Conservation (phyloP, 73 alveolate genomes). For the Loxodes magnus region DNA sequence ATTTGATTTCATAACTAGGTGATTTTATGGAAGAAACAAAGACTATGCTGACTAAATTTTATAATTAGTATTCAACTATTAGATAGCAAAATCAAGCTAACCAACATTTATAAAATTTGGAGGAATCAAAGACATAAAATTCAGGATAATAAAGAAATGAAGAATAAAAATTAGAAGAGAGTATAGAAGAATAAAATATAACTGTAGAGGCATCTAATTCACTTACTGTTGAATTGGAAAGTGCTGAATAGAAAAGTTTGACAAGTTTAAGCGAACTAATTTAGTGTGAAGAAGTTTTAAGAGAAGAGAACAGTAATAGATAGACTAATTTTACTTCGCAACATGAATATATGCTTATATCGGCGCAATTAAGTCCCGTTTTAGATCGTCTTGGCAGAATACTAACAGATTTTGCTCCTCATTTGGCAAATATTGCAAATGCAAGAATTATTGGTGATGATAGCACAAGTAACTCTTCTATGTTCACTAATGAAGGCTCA, state of each 20-base stretch:
- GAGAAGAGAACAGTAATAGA: not conserved
- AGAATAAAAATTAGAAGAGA: too few relatives aligned
- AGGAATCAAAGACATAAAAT: too few relatives aligned
- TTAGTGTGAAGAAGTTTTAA: not conserved
- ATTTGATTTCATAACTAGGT: not conserved
- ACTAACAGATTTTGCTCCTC: conserved; percentile 3
- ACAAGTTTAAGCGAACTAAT: not conserved
- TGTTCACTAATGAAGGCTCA: conserved; percentile 12
- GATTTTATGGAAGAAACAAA: not conserved
- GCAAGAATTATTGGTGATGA: not conserved
- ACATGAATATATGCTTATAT: not conserved
- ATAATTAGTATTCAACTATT: not conserved
- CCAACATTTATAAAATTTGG: too few relatives aligned
- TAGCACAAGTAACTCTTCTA: not conserved
- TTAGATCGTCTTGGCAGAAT: conserved; percentile 7
- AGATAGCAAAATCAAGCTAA: not conserved
- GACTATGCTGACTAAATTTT: not conserved
- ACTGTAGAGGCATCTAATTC: too few relatives aligned
- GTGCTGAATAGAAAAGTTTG: not conserved
- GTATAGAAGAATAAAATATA: too few relatives aligned
- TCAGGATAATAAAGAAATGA: too few relatives aligned
- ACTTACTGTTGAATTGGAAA: not conserved
- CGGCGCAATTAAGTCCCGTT: not conserved
- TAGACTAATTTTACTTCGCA: not conserved
- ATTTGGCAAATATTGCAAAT: not conserved